A percentile compares a stretch with the other conserved stretches of the same genome.
These are phyloP conservation scores for Nidularia pulvinata DNA, from an alignment of 768 basidiomycete species.

Conservation along the genomic window DNA sequence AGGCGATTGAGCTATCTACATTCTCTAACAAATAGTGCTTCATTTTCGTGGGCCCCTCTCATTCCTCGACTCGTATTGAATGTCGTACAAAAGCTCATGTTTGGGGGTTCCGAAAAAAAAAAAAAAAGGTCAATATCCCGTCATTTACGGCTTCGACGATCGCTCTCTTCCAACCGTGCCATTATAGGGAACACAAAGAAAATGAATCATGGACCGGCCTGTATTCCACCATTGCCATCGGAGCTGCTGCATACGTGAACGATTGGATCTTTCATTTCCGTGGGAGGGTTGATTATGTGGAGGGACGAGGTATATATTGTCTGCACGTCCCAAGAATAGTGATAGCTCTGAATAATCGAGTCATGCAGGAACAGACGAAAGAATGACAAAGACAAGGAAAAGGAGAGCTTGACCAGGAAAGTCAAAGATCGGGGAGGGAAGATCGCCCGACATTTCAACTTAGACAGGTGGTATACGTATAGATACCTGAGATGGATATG, in stretches of 20 bases:
- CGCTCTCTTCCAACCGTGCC: no score
- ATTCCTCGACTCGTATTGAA: no score
- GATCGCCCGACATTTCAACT: background rate
- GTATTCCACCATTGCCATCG: background rate
- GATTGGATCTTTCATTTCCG: background rate
- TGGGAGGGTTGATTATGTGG: background rate
- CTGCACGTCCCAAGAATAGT: background rate
- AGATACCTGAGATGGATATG: background rate
- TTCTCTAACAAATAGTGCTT: no score
- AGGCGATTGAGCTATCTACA: no score
- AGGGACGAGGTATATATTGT: background rate
- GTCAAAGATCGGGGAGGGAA: background rate
- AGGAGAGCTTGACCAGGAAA: background rate
- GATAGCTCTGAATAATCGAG: background rate
- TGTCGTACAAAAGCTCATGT: no score
- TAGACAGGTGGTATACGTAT: background rate
- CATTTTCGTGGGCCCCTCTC: no score
- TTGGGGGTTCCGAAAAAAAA: no score
- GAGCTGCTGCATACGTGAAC: background rate
- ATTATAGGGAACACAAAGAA: background rate
- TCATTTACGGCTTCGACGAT: no score
- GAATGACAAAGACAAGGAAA: slow-evolving; percentile 5
- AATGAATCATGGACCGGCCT: background rate
- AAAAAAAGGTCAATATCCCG: no score
- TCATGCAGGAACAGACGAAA: slow-evolving; percentile 3